Conservation (phyloP, 2,329 filamentous ascomycete species). For the Mycosphaerella sp. region DNA sequence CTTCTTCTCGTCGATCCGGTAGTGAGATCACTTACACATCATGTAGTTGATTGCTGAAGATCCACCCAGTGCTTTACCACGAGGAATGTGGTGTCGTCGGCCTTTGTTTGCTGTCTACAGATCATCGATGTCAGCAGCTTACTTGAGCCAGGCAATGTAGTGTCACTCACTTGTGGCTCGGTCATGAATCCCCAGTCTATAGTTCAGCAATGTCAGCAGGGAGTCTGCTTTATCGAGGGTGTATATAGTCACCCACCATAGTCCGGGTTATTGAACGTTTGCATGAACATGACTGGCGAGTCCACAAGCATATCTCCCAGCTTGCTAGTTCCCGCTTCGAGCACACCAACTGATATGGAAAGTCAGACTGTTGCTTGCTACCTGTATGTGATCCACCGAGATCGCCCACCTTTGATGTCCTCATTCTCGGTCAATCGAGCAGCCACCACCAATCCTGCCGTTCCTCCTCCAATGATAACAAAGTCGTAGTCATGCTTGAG, state of each 20-base stretch:
- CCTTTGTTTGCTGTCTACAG: conserved; percentile 17
- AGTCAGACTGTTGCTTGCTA: neutral
- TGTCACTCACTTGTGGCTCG: conserved; percentile 17
- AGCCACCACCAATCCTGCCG: conserved; percentile 31
- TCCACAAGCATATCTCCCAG: conserved; percentile 25
- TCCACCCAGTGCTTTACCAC: conserved; percentile 38
- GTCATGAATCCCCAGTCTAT: conserved; percentile 23
- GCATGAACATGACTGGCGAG: conserved; percentile 24
- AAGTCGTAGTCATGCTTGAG: conserved; percentile 29
- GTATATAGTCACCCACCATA: conserved; percentile 9
- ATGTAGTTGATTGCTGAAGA: conserved; percentile 37
- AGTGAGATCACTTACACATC: conserved; percentile 16
- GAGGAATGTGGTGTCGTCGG: conserved; percentile 24
- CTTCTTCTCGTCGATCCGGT: neutral
- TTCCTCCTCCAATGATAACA: conserved; percentile 31
- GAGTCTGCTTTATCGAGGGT: no score
- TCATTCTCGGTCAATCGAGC: conserved; percentile 30
- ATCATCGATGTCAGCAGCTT: neutral
- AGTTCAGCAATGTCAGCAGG: no score
- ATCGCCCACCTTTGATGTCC: conserved; percentile 26
- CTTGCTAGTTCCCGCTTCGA: conserved; percentile 32
- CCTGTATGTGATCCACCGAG: neutral
- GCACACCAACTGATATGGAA: conserved; percentile 19
- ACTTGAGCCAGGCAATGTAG: neutral
- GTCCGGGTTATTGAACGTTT: conserved; percentile 24